Conservation (phyloP, 495 filamentous ascomycete species). For the Penicillium antarcticum region DNA sequence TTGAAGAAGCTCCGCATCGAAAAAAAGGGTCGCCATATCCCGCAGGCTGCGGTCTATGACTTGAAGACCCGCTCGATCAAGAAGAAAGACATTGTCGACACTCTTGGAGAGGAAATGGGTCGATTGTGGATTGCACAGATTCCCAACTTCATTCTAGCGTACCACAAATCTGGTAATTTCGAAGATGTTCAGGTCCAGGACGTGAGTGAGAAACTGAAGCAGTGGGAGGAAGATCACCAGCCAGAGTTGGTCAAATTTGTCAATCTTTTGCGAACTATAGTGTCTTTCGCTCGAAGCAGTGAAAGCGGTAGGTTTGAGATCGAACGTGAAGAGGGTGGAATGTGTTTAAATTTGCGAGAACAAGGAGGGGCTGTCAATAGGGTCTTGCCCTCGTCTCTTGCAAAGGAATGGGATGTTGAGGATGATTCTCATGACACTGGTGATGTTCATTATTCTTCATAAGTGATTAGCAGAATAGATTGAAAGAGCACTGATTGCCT, state of each 20-base stretch:
- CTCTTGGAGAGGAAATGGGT: slow-evolving; percentile 45
- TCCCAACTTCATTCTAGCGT: slow-evolving; percentile 59
- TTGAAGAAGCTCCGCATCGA: background rate
- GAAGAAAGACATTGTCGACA: slow-evolving; percentile 32
- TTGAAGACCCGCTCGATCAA: slow-evolving; percentile 58
- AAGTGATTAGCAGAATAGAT: background rate
- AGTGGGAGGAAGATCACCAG: slow-evolving; percentile 52
- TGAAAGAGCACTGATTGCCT: no score
- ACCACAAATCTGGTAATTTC: slow-evolving; percentile 54
- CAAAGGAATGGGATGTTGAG: background rate
- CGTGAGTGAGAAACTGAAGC: slow-evolving; percentile 38
- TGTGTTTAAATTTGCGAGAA: slow-evolving; percentile 42
- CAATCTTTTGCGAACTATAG: slow-evolving; percentile 37
- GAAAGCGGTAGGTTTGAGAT: slow-evolving; percentile 42
- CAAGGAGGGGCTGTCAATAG: slow-evolving; percentile 21
- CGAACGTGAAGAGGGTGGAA: slow-evolving; percentile 21
- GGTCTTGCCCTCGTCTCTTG: slow-evolving; percentile 7
- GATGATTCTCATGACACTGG: background rate
- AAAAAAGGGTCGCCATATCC: slow-evolving; percentile 7
- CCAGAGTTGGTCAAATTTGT: slow-evolving; percentile 20
- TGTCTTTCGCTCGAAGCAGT: slow-evolving; percentile 33
- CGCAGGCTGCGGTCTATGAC: slow-evolving; percentile 57
- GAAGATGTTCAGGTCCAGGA: slow-evolving; percentile 46
- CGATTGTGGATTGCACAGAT: slow-evolving; percentile 61
- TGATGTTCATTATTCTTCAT: background rate